Conservation (phyloP, 352 stramenopile genomes). For the Globisporangium okanoganense region DNA sequence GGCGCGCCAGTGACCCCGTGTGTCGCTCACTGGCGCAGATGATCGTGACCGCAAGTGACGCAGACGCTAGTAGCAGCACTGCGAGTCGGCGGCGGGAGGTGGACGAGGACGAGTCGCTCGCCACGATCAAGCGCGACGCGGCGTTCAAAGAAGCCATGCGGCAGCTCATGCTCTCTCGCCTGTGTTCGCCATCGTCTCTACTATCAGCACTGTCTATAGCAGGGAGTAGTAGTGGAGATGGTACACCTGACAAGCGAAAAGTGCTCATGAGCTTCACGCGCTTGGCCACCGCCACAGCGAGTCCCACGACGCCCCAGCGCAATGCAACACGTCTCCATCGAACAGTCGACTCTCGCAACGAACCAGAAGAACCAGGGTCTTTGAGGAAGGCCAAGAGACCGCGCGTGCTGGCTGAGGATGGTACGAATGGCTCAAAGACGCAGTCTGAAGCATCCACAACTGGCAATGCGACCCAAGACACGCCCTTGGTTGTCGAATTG, state of each 20-base stretch:
- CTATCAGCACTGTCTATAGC: neutral
- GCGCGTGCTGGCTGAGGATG: neutral
- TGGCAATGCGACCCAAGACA: neutral
- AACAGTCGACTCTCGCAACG: neutral
- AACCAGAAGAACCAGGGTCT: neutral
- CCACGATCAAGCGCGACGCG: constrained; percentile 10
- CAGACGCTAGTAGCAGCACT: neutral
- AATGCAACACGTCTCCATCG: neutral
- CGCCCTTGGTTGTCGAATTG: neutral
- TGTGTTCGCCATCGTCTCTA: neutral
- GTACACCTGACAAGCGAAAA: neutral
- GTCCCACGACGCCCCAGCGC: neutral
- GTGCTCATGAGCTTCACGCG: constrained; percentile 16
- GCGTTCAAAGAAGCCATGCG: constrained; percentile 15
- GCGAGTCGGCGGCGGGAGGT: neutral
- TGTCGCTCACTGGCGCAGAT: constrained; percentile 10
- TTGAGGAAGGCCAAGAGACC: neutral
- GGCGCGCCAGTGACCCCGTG: neutral
- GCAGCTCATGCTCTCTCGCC: constrained; percentile 6
- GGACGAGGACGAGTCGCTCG: constrained; percentile 15
- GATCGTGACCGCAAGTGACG: neutral
- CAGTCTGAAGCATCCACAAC: neutral
- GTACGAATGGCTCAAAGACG: neutral
- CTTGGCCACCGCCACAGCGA: neutral
- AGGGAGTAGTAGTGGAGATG: neutral